Evolutionary conservation across 805 yeast genomes (phyloP).

Genomic region (Scheffersomyces amazonensis): DNA sequence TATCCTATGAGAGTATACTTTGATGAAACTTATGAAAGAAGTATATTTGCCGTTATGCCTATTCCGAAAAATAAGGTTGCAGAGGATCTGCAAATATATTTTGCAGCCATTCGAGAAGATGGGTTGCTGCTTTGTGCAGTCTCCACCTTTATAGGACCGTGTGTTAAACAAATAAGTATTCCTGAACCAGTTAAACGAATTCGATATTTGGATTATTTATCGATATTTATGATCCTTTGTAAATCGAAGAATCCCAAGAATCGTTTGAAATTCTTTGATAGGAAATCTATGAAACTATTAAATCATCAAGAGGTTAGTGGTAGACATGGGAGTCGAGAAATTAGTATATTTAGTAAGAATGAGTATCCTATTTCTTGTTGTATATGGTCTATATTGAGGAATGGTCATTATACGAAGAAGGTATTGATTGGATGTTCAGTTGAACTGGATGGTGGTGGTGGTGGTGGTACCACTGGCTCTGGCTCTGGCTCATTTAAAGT

Average conservation of each 20-base stretch:
- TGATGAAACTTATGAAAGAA: conserved; percentile 33
- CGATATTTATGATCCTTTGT: conserved; percentile 29
- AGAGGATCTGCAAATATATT: not conserved
- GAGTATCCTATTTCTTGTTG: conserved; percentile 31
- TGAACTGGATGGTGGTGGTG: conserved; percentile 8
- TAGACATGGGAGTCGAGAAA: conserved; percentile 8
- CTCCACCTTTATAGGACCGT: conserved; percentile 19
- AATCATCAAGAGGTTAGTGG: conserved; percentile 19
- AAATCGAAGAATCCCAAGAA: conserved; percentile 21
- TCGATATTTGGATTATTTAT: conserved; percentile 23
- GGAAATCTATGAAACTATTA: conserved; percentile 22
- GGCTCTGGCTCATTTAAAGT: conserved; percentile 31
- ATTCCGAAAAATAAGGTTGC: not conserved
- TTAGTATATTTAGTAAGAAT: conserved; percentile 16
- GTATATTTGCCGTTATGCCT: conserved; percentile 11
- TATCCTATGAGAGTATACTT: conserved; percentile 30
- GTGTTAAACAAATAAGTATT: conserved; percentile 24
- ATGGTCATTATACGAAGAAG: conserved; percentile 31
- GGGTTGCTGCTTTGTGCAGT: conserved; percentile 30
- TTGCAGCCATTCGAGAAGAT: conserved; percentile 27
- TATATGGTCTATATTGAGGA: conserved; percentile 33
- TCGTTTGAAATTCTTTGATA: conserved; percentile 32
- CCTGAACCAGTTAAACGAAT: conserved; percentile 33
- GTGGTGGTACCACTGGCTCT: no score
- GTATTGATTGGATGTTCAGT: conserved; percentile 27